Percentiles rank a stretch among this genome's conserved stretches.
phyloP scores from a whole-genome alignment of 257 asterid species.

The Rubia yunnanensis region DNA sequence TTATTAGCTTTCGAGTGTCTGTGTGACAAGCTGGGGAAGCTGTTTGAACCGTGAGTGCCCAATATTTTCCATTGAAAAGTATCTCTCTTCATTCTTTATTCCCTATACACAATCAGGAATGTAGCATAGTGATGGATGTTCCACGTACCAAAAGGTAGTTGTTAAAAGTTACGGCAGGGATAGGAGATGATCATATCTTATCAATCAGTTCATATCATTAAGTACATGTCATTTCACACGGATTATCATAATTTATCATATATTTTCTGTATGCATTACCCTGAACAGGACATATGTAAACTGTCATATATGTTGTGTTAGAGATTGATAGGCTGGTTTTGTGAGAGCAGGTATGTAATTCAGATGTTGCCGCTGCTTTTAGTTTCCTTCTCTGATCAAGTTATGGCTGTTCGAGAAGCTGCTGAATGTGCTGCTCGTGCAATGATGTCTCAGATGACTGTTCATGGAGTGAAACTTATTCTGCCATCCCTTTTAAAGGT shows the following conservation, averaged over 20 bases:
- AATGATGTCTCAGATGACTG: constrained; percentile 97
- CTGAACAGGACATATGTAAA: no score
- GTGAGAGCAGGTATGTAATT: constrained; percentile 65
- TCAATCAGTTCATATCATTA: not conserved
- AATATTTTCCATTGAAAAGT: not conserved
- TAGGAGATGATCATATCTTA: not conserved
- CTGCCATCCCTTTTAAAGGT: constrained; percentile 99
- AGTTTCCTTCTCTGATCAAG: constrained; percentile 94
- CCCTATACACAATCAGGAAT: not conserved
- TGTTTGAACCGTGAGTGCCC: constrained; percentile 92
- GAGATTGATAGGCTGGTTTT: not conserved
- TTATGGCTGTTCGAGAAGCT: constrained; percentile 95
- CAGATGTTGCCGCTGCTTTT: constrained; percentile 85
- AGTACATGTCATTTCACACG: not conserved
- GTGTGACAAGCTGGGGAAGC: constrained; percentile 88
- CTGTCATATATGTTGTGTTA: not conserved
- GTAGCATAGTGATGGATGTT: not conserved
- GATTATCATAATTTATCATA: not conserved
- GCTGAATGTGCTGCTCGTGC: constrained; percentile 99
- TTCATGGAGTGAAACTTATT: constrained; percentile 95
- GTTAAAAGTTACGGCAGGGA: not conserved
- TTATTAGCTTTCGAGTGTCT: constrained; percentile 91
- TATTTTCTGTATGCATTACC: not conserved
- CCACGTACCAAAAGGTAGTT: not conserved
- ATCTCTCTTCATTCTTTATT: not conserved